Evolutionary conservation across 495 filamentous ascomycete genomes (phyloP).

Genomic region (Lasiosphaeria miniovina): DNA sequence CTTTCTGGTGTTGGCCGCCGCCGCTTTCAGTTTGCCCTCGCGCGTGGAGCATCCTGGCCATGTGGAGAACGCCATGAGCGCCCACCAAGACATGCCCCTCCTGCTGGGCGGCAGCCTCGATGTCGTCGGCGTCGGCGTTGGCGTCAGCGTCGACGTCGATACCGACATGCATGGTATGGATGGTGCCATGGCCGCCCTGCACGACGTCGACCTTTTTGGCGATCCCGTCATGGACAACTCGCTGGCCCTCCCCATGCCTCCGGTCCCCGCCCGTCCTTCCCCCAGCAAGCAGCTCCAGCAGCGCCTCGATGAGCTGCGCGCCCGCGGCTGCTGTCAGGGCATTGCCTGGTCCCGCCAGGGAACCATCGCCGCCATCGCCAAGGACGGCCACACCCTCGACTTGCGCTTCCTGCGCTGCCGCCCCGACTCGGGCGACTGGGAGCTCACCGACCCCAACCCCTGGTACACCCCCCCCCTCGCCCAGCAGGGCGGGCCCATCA

Average conservation of each 20-base stretch:
- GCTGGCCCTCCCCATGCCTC: constrained; percentile 41
- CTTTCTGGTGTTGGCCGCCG: too few relatives aligned
- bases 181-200: constrained; percentile 47
- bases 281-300: constrained; percentile 65
- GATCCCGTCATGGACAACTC: constrained; percentile 53
- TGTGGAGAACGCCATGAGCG: neutral
- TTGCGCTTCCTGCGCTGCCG: constrained; percentile 69
- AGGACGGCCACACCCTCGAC: constrained; percentile 64
- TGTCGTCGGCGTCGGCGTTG: constrained; percentile 9
- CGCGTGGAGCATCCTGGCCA: neutral
- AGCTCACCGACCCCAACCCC: constrained; percentile 59
- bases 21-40: neutral
- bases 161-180: constrained; percentile 23
- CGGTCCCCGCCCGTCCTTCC: constrained; percentile 29
- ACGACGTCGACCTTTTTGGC: constrained; percentile 75
- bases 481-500: constrained; percentile 45
- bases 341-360: constrained; percentile 74
- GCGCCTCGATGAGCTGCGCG: constrained; percentile 74
- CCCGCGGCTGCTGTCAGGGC: constrained; percentile 78
- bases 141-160: constrained; percentile 14
- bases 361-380: constrained; percentile 76
- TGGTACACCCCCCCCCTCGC: constrained; percentile 35
- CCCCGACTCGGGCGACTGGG: constrained; percentile 70
- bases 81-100: neutral
- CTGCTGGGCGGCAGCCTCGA: constrained; percentile 6